Evolutionary conservation across 768 basidiomycete species (phyloP), one percentile per base, ranked within the genome.

Genomic region (Agaricus bisporus): DNA sequence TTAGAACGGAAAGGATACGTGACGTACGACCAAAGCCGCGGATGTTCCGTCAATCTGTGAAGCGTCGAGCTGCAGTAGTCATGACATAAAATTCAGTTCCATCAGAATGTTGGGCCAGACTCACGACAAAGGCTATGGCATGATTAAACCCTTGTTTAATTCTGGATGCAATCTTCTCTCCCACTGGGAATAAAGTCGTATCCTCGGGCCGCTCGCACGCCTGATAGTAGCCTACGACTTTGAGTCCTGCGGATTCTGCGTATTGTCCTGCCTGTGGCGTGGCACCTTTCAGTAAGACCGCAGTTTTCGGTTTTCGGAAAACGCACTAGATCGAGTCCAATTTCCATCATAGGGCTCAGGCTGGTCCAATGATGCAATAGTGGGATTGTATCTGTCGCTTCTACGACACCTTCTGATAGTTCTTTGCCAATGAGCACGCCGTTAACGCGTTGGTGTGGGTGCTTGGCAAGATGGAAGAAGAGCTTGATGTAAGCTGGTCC

Each of bases 331-430:
- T 88, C 86, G 39, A 91, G 75, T 22, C 88, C 90, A 56, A 89
- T 83, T 64, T 91, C 88, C 85, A 90, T 90, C 83, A 87, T 87
- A 3, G 88, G 86, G 56, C 84, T 86, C 49, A 93, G 73, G 60
- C 78, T 84, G 6, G 88, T 89, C 89, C 89, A 92, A 63, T 90
- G 83, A 63, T 93, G 90, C 48, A 90, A 76, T 35, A 93, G 73
- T 14, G 91, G 91, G 37, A 93, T 72, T 2, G 82, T 78, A 61
- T 92, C 88, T 46, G 73, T 69, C 46, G 87, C 76, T 50, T 66
- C 65, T 41, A 88, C 77, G 18, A 66, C 63, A 2, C 68, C 61
- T 14, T 57, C 28, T 39, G 25, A 49, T 15, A 62, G 53, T 43
- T 70, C 64, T 29, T 71, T 78, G 35, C 88, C 88, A 1, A 92